Evolutionary conservation across 2,329 filamentous ascomycete genomes (phyloP).

Genomic region (Aspergillus chevalieri): DNA sequence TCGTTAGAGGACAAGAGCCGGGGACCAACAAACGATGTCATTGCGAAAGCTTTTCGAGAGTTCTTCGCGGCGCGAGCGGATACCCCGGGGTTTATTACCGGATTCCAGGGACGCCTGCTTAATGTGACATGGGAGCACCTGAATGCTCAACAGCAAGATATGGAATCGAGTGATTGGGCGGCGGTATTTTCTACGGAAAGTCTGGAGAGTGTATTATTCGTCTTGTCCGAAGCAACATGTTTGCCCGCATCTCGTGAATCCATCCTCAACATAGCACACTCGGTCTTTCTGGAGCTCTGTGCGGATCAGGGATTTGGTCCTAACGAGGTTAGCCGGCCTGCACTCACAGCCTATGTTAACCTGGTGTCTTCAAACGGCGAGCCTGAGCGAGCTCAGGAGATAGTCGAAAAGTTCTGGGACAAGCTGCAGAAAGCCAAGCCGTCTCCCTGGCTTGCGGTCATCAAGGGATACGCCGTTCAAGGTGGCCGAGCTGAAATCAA

Average conservation of each 20-base stretch:
- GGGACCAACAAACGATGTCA: conserved; percentile 56
- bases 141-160: conserved; percentile 29
- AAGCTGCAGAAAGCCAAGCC: conserved; percentile 23
- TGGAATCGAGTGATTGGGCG: conserved; percentile 28
- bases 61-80: conserved; percentile 56
- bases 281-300: conserved; percentile 32
- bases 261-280: conserved; percentile 36
- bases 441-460: conserved; percentile 45
- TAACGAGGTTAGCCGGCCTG: conserved; percentile 28
- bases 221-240: conserved; percentile 31
- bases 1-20: conserved; percentile 59
- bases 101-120: conserved; percentile 58
- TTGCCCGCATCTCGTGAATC: conserved; percentile 31
- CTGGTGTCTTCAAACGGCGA: conserved; percentile 52
- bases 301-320: conserved; percentile 37
- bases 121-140: conserved; percentile 58
- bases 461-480: conserved; percentile 56
- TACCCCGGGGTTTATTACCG: conserved; percentile 52
- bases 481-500: conserved; percentile 55
- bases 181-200: conserved; percentile 34
- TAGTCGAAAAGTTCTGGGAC: conserved; percentile 39
- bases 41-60: conserved; percentile 58
- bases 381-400: conserved; percentile 48
- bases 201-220: conserved; percentile 35
- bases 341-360: conserved; percentile 43